These are phyloP conservation scores for Torulaspora franciscae DNA, from an alignment of 805 yeast genomes.

Conservation along the genomic window DNA sequence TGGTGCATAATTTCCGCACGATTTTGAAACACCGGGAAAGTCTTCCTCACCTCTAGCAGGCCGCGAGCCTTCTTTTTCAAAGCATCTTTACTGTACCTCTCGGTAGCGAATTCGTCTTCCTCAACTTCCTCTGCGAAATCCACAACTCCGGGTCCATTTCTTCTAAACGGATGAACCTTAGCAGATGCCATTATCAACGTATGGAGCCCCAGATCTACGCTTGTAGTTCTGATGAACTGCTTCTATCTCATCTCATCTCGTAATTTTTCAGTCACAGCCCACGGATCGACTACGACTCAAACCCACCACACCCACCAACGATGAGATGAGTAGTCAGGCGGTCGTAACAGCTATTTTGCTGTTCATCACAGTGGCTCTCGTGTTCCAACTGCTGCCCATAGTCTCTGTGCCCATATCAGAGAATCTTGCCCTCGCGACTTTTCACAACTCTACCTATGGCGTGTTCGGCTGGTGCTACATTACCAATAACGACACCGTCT, in stretches of 20 bases:
- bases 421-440: conserved; percentile 46
- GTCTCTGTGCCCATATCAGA: conserved; percentile 56
- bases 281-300: not conserved
- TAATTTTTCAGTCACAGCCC: conserved; percentile 4
- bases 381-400: conserved; percentile 55
- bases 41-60: conserved; percentile 49
- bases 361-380: conserved; percentile 46
- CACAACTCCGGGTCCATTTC: conserved; percentile 31
- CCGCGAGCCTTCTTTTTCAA: conserved; percentile 39
- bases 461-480: conserved; percentile 62
- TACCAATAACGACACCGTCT: conserved; percentile 2
- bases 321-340: conserved; percentile 2
- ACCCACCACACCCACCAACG: not conserved
- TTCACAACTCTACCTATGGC: conserved; percentile 52
- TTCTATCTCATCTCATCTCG: conserved; percentile 16
- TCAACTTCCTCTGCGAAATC: conserved; percentile 37
- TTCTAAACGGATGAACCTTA: conserved; percentile 17
- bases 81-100: conserved; percentile 22
- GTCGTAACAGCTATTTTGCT: conserved; percentile 5
- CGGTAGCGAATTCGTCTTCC: conserved; percentile 20
- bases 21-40: conserved; percentile 73
- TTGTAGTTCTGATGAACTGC: not conserved
- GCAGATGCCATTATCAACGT: not conserved
- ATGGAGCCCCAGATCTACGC: not conserved
- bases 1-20: conserved; percentile 56